Base-by-base conservation (phyloP, 208 protist species). In the Entamoeba histolytica region DNA sequence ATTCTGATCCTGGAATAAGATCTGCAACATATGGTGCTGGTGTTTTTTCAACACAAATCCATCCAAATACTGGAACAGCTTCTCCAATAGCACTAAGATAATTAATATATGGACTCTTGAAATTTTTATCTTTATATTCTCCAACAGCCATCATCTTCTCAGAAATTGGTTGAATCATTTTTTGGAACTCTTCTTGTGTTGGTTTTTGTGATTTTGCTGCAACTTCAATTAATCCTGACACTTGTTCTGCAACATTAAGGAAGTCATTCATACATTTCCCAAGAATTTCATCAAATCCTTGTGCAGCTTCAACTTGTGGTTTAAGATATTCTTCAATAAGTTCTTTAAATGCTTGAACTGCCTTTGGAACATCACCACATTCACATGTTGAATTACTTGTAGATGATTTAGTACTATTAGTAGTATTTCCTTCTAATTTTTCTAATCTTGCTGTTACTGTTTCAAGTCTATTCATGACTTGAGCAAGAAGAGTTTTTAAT, bases 171-270 rank as follows among this genome's bases (percentile, higher is more conserved):
- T 55, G 50, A 73, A 92, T 73, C 19, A 92, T n/a, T 35, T 55
- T 55, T 92, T 92, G 91, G n/a, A 92, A 35, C 49, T 39, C 51
- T 92, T 92, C 91, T 92, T 92, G 91, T 12, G 91, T 69, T 39
- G 50, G 50, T 92, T 92, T 92, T 19, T 73, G 12, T 39, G 55
- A 69, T 39, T 92, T 69, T 8, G 55, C 51, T 31, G 50, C 91
- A 2, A 69, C 3, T 19, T 19, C 91, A 73, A 92, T 19, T 8
- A 55, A 14, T 8, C 28, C 91, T 7, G 28, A 8, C 1, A 92
- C 50, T 39, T 23, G 28, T 47, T 55, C 7, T 47, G 31, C 91
- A 92, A 92, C n/a, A 73, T 8, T 19, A 12, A 73, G 8, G 50
- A 47, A 55, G 1, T 92, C 91, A 35, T 23, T 35, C 17, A 55